Base-by-base conservation (phyloP, 305 asterid species). In the Plantago coronopus region DNA sequence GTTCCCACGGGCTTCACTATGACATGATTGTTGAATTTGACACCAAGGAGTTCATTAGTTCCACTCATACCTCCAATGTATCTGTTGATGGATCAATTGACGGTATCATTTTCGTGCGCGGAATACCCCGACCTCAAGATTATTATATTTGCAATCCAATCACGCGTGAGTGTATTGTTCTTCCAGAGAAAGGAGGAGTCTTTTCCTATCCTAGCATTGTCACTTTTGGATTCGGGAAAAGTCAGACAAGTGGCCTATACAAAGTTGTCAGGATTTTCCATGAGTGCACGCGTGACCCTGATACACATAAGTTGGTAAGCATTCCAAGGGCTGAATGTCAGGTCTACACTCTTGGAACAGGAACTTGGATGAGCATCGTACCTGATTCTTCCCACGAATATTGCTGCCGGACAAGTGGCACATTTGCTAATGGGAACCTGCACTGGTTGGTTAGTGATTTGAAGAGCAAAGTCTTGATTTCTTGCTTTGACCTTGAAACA, bases 311-410 rank as follows among this genome's bases (percentile, higher is more conserved):
- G 9, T 14, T 17, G 16, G 0, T 25, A 10, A 50, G 20, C 7
- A 57, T 62, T 50, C 25, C 54, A 44, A 7, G n/a, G 18, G 64
- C 72, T 0, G 66, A 60, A 8, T 74, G 75, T 29, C 61, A 61
- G 1, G 81, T 85, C 17, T 81, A 83, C 59, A 71, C 86, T 1
- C 54, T 83, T 5, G 83, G 90, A 61, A 61, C 69, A 3, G 75
- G 81, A 44, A 56, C 70, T 0, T 83, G 91, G 85, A 76, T 81
- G 61, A 68, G 61, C 15, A 43, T 68, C 2, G 46, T 48, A 2
- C 62, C 47, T 2, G 57, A 57, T 14, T 53, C 59, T 22, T 64
- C 71, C 1, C 50, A 70, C 7, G 0, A 5, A 2, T 72, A 75
- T 48, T 17, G n/a, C 23, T 48, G 68, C 20, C 38, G 65, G 4